Evolutionary conservation across 805 yeast species (phyloP), one percentile per base, ranked within the genome.

Genomic region (Cyberlindnera petersonii): DNA sequence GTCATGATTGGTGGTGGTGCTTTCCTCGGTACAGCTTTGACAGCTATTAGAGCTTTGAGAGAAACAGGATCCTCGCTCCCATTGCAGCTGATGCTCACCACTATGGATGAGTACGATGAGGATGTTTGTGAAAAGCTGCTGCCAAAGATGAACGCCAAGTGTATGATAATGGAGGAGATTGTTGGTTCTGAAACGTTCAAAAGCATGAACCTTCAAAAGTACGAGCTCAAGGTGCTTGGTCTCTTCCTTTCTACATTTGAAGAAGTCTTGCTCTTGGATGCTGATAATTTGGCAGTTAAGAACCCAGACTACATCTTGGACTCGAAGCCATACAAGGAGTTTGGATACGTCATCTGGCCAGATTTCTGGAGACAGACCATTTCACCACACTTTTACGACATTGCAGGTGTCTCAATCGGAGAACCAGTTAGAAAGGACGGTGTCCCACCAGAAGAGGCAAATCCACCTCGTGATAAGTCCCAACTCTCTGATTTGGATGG

Each of bases 331-430:
- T 79, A 63, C 58, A 53, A 56, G 37, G 59, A 69, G 20, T 63
- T 58, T 13, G 72, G 75, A 1, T 59, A 78, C 38, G 59, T 79
- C n/a, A 47, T 78, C 17, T 79, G 86, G 85, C 85, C 85, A 4
- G 85, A 79, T 58, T 73, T 75, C 37, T 79, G 86, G 86, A 69
- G 79, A 15, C 67, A 84, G 52, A 77, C 85, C 7, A 78, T 84
- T 19, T 74, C 76, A 43, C 86, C 86, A 16, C 61, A 63, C 33
- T 76, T 63, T 49, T 77, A 75, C 50, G 72, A 74, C 15, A 75
- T 78, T 42, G 73, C 81, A 3, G 60, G 58, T 18, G 61, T 77
- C 3, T 70, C 74, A 21, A 50, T 55, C 32, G 64, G 46, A 41
- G 64, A 48, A 37, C 65, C 60, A 17, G 64, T 64, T 42, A 44